phyloP scores from a whole-genome alignment of 768 basidiomycete genomes.

The Royoungia palumana region DNA sequence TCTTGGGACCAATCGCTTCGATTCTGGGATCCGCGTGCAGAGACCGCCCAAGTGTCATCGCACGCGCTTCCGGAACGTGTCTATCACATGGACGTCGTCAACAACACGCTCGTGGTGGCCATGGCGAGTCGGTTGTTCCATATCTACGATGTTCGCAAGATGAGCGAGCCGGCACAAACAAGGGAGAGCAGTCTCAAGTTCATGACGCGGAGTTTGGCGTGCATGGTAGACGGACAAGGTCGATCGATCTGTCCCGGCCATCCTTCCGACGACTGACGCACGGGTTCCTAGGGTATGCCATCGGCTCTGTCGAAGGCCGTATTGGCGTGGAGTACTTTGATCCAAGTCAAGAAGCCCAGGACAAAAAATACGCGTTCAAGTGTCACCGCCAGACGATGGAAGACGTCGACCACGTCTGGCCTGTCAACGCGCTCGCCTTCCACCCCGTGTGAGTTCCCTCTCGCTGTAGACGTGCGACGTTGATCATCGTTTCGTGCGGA shows the following conservation, averaged over 20 bases:
- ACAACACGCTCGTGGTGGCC: slow-evolving; percentile 80
- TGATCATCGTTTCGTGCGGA: neutral
- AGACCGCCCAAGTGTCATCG: slow-evolving; percentile 51
- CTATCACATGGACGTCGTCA: slow-evolving; percentile 78
- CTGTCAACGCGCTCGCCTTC: slow-evolving; percentile 93
- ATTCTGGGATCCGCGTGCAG: slow-evolving; percentile 79
- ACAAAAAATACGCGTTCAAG: slow-evolving; percentile 86
- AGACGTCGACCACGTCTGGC: slow-evolving; percentile 94
- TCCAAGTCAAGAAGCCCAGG: slow-evolving; percentile 69
- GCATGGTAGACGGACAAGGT: slow-evolving; percentile 94
- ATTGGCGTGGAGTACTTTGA: slow-evolving; percentile 98
- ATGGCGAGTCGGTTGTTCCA: slow-evolving; percentile 90
- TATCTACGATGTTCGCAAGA: slow-evolving; percentile 82
- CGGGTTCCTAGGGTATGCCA: slow-evolving; percentile 56
- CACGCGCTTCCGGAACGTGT: slow-evolving; percentile 77
- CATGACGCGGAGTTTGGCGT: slow-evolving; percentile 87
- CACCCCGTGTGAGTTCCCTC: slow-evolving; percentile 65
- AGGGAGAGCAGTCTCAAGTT: slow-evolving; percentile 94
- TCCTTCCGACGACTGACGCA: too few species aligned
- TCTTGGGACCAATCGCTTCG: slow-evolving; percentile 91
- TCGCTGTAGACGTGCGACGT: neutral
- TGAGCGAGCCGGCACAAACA: slow-evolving; percentile 70
- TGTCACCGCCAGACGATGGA: slow-evolving; percentile 90
- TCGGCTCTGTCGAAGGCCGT: slow-evolving; percentile 90
- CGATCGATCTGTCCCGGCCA: slow-evolving; percentile 9